phyloP scores from a whole-genome alignment of 768 basidiomycete genomes.

The Galerina marginata region DNA sequence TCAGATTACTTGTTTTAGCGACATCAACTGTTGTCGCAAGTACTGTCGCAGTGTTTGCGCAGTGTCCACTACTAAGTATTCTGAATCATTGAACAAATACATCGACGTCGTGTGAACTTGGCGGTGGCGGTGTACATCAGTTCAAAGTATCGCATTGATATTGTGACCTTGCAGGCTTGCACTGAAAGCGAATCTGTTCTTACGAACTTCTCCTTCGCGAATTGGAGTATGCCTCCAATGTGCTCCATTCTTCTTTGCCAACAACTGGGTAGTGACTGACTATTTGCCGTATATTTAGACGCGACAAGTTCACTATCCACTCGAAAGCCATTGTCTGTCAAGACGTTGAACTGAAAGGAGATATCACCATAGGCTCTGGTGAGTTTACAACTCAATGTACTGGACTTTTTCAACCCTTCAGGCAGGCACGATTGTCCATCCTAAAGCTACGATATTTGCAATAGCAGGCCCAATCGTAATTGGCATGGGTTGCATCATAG shows the following conservation, averaged over 20 bases:
- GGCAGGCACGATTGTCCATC: conserved; percentile 86
- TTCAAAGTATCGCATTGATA: not conserved
- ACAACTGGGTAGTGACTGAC: conserved; percentile 8
- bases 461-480: conserved; percentile 90
- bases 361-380: conserved; percentile 92
- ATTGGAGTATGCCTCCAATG: conserved; percentile 41
- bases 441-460: conserved; percentile 92
- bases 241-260: conserved; percentile 28
- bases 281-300: conserved; percentile 47
- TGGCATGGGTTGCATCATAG: conserved; percentile 87
- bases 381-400: not conserved
- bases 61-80: no score
- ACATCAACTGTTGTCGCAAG: no score
- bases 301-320: conserved; percentile 89
- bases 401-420: not conserved
- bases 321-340: conserved; percentile 91
- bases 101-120: no score
- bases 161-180: not conserved
- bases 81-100: no score
- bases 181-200: not conserved
- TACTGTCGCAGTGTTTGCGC: no score
- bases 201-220: not conserved
- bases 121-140: no score
- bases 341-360: conserved; percentile 93
- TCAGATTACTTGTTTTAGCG: no score